Conservation (phyloP, 2,329 filamentous ascomycete species). For the Akanthomyces muscarius region DNA sequence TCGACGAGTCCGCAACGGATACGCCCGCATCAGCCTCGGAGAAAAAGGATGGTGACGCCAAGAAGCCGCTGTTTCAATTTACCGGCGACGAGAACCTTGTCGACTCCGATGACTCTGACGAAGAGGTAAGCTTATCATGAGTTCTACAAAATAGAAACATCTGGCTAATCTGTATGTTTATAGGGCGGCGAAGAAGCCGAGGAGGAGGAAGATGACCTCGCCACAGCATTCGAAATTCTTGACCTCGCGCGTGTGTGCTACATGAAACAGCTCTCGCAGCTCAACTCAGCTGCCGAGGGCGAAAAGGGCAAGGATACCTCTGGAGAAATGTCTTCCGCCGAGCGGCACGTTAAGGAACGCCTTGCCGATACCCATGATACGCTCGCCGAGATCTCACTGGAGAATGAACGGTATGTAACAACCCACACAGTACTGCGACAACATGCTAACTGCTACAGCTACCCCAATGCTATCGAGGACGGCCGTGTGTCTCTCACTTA, state of each 20-base stretch:
- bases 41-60: slow-evolving; percentile 39
- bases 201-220: slow-evolving; percentile 68
- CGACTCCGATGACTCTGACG: slow-evolving; percentile 71
- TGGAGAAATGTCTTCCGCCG: slow-evolving; percentile 36
- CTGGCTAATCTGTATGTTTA: slow-evolving; percentile 33
- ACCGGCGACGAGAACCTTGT: slow-evolving; percentile 92
- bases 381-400: slow-evolving; percentile 92
- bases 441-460: slow-evolving; percentile 43
- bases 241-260: slow-evolving; percentile 71
- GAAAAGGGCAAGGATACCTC: slow-evolving; percentile 42
- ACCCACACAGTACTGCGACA: neutral
- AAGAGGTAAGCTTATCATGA: slow-evolving; percentile 30
- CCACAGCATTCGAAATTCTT: slow-evolving; percentile 78
- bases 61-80: slow-evolving; percentile 86
- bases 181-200: slow-evolving; percentile 45
- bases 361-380: slow-evolving; percentile 91
- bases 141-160: slow-evolving; percentile 15
- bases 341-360: slow-evolving; percentile 70
- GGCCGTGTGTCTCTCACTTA: slow-evolving; percentile 71
- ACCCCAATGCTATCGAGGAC: slow-evolving; percentile 81
- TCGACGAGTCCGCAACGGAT: slow-evolving; percentile 39
- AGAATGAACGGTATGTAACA: slow-evolving; percentile 69
- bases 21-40: slow-evolving; percentile 42
- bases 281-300: slow-evolving; percentile 31
- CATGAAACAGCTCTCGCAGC: slow-evolving; percentile 47